Conservation (phyloP, 2,329 filamentous ascomycete species). For the Neoascochyta sp. region DNA sequence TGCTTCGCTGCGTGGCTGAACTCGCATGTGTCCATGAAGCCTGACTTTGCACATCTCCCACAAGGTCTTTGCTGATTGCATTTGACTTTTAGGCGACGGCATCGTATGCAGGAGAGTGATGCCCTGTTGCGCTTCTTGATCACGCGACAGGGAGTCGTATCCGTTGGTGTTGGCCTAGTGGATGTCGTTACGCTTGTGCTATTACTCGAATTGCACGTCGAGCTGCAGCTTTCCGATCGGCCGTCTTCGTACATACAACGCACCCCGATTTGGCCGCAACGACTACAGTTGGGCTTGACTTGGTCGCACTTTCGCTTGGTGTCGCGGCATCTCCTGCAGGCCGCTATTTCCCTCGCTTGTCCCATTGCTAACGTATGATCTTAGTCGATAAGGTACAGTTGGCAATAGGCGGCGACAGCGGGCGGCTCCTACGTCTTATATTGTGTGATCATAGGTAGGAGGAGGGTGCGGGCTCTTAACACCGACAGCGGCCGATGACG, state of each 20-base stretch:
- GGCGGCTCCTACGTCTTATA: too few species aligned
- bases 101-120: conserved; percentile 18
- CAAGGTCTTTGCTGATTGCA: conserved; percentile 19
- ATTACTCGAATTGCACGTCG: not conserved
- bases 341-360: conserved; percentile 8
- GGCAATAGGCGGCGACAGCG: too few species aligned
- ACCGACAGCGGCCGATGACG: too few species aligned
- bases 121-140: conserved; percentile 13
- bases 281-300: conserved; percentile 11
- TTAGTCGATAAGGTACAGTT: too few species aligned
- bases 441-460: too few species aligned
- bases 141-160: not conserved
- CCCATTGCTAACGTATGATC: too few species aligned
- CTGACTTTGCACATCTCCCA: conserved; percentile 14
- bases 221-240: not conserved
- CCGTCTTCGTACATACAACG: conserved; percentile 7
- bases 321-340: conserved; percentile 16
- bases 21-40: conserved; percentile 8
- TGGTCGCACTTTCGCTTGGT: conserved; percentile 19
- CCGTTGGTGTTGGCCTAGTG: conserved; percentile 1
- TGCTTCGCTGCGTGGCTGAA: conserved; percentile 13
- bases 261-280: conserved; percentile 9
- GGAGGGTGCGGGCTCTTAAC: too few species aligned
- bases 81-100: conserved; percentile 22
- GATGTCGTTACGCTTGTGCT: not conserved